Evolutionary conservation across 1,284 basidiomycete species (phyloP).

Genomic region (Heimioporus punctisporus): DNA sequence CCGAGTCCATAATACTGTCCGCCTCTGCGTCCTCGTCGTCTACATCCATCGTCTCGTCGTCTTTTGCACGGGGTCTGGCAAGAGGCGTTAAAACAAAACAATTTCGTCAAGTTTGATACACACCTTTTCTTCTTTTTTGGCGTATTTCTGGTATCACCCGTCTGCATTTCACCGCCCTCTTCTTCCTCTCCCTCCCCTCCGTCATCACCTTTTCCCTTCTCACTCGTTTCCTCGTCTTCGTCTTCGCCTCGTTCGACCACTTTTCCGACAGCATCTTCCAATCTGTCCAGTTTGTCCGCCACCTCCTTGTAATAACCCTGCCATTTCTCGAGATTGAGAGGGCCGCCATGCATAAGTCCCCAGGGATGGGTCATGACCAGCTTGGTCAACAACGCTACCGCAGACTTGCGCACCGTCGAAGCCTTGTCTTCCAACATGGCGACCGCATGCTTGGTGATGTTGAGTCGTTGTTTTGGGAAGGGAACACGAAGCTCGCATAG

Average conservation of each 20-base stretch:
- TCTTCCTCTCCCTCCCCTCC: conserved; percentile 31
- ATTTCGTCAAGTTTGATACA: neutral
- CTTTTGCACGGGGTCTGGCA: conserved; percentile 25
- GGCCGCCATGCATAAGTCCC: conserved; percentile 84
- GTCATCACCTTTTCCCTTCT: conserved; percentile 37
- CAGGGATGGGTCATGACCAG: conserved; percentile 93
- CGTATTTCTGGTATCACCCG: conserved; percentile 28
- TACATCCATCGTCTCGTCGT: conserved; percentile 57
- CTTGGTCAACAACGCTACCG: conserved; percentile 78
- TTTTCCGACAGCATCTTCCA: conserved; percentile 57
- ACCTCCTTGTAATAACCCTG: conserved; percentile 71
- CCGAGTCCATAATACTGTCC: conserved; percentile 28
- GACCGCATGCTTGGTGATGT: conserved; percentile 77
- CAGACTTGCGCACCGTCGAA: conserved; percentile 84
- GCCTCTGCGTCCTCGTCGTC: conserved; percentile 41
- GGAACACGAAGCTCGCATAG: conserved; percentile 73
- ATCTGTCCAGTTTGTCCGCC: conserved; percentile 60
- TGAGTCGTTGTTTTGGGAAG: conserved; percentile 87
- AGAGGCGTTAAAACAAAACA: conserved; percentile 4
- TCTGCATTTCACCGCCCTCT: conserved; percentile 32
- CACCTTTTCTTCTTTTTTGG: conserved; percentile 29
- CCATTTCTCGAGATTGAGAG: conserved; percentile 78
- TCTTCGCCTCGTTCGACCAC: conserved; percentile 49
- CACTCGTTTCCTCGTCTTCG: conserved; percentile 40
- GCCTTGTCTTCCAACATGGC: conserved; percentile 92